Conservation (phyloP, 2,329 filamentous ascomycete genomes). For the Penicillium sp. region DNA sequence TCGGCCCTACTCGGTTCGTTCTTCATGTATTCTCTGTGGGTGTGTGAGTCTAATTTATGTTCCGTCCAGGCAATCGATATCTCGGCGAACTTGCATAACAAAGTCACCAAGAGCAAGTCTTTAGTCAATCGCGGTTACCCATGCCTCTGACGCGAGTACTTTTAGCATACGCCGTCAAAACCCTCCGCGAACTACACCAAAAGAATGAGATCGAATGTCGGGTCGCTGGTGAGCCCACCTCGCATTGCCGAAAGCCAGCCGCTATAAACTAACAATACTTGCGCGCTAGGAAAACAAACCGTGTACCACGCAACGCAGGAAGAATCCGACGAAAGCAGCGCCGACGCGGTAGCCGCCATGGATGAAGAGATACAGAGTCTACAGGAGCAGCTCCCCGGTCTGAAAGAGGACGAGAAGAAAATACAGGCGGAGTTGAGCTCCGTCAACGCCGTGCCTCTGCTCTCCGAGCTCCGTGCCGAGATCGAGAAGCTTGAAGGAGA, state of each 20-base stretch:
- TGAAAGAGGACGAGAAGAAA: slow-evolving; percentile 55
- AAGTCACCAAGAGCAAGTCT: slow-evolving; percentile 59
- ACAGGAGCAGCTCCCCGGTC: slow-evolving; percentile 48
- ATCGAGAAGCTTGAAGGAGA: slow-evolving; percentile 53
- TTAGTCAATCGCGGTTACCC: neutral
- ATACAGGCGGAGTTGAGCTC: slow-evolving; percentile 54
- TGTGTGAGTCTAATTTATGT: neutral
- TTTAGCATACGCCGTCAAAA: slow-evolving; percentile 61
- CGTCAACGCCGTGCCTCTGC: slow-evolving; percentile 55
- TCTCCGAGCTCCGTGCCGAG: slow-evolving; percentile 53
- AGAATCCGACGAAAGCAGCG: slow-evolving; percentile 52
- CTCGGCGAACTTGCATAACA: slow-evolving; percentile 65
- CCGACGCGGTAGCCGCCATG: slow-evolving; percentile 56
- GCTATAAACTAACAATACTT: slow-evolving; percentile 4
- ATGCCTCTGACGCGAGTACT: neutral
- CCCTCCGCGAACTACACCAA: slow-evolving; percentile 67
- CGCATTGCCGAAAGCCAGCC: neutral
- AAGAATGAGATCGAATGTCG: slow-evolving; percentile 63
- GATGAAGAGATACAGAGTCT: slow-evolving; percentile 55
- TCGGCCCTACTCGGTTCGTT: slow-evolving; percentile 59
- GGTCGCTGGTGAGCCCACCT: slow-evolving; percentile 50
- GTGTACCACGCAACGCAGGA: slow-evolving; percentile 65
- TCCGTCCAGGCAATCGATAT: slow-evolving; percentile 57
- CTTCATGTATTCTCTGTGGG: neutral
- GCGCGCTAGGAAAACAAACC: slow-evolving; percentile 61